These are phyloP conservation scores for Aspergillus puulaauensis DNA, from an alignment of 2,329 filamentous ascomycete genomes.

Conservation along the genomic window DNA sequence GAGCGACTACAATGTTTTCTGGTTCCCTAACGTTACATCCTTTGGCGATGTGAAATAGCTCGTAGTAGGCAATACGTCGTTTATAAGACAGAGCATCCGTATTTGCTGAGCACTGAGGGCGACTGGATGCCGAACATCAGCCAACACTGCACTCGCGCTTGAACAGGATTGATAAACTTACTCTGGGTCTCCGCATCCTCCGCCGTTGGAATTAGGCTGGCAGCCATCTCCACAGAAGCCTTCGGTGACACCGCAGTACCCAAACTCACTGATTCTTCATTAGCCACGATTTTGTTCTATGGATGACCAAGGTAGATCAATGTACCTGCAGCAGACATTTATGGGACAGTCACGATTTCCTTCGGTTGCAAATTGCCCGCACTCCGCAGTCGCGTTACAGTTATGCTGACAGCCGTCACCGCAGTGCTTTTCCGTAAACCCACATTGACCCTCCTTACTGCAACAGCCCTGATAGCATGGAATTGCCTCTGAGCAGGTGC, in stretches of 20 bases:
- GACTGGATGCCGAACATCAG: neutral
- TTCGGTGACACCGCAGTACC: neutral
- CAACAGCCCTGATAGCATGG: conserved; percentile 2
- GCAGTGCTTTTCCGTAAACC: neutral
- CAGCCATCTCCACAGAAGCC: conserved; percentile 3
- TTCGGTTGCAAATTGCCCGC: neutral
- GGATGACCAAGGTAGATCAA: neutral
- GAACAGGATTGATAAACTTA: neutral
- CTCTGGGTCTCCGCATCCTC: neutral
- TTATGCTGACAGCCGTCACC: neutral
- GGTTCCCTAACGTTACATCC: neutral
- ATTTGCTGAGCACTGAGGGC: neutral
- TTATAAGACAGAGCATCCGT: neutral
- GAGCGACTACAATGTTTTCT: neutral
- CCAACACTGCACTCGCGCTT: neutral
- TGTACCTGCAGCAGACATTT: conserved; percentile 1
- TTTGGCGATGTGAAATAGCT: neutral
- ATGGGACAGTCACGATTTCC: neutral
- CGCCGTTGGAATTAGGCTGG: neutral
- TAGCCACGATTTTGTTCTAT: neutral
- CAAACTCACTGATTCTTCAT: neutral
- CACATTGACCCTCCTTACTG: conserved; percentile 1
- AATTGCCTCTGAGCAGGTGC: neutral
- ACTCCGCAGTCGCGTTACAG: conserved; percentile 4
- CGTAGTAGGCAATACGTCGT: conserved; percentile 2